These are phyloP conservation scores for Allium sativum DNA, from an alignment of 106 monocot species.

Conservation along the genomic window DNA sequence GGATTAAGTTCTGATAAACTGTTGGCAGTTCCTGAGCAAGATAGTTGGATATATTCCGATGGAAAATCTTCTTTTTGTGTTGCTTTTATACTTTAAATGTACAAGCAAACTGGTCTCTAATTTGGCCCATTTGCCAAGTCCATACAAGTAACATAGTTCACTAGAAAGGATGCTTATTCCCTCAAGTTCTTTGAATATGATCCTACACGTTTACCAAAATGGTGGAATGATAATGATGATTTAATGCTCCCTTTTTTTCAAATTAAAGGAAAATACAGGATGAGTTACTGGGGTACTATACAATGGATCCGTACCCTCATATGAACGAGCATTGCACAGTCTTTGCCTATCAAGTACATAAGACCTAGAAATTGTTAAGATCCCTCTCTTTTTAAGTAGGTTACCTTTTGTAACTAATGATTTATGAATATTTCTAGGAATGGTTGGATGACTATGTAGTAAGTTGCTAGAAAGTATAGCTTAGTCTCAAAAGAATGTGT, in stretches of 20 bases:
- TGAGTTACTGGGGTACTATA: slow-evolving; percentile 82
- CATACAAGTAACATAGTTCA: slow-evolving; percentile 91
- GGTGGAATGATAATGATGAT: slow-evolving; percentile 79
- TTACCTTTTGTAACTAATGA: no score
- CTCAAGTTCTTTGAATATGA: slow-evolving; percentile 86
- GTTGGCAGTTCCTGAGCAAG: slow-evolving; percentile 76
- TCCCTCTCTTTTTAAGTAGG: neutral
- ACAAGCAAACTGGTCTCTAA: slow-evolving; percentile 87
- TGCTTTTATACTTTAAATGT: slow-evolving; percentile 87
- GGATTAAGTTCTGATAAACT: slow-evolving; percentile 69
- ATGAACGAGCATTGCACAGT: slow-evolving; percentile 92
- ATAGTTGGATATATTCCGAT: slow-evolving; percentile 80
- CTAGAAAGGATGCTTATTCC: slow-evolving; percentile 89
- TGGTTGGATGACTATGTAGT: no score
- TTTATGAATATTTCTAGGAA: no score
- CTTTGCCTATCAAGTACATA: slow-evolving; percentile 57
- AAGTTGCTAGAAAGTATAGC: no score
- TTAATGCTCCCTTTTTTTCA: slow-evolving; percentile 83
- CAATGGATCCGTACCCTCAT: slow-evolving; percentile 61
- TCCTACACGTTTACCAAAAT: slow-evolving; percentile 50
- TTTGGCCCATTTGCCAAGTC: slow-evolving; percentile 45
- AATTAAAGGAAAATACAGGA: slow-evolving; percentile 67
- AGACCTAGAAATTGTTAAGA: slow-evolving; percentile 44
- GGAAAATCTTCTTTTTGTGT: slow-evolving; percentile 88
- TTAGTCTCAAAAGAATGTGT: no score